phyloP scores from a whole-genome alignment of 2,329 filamentous ascomycete species.

The Pyrenochaeta sp. region DNA sequence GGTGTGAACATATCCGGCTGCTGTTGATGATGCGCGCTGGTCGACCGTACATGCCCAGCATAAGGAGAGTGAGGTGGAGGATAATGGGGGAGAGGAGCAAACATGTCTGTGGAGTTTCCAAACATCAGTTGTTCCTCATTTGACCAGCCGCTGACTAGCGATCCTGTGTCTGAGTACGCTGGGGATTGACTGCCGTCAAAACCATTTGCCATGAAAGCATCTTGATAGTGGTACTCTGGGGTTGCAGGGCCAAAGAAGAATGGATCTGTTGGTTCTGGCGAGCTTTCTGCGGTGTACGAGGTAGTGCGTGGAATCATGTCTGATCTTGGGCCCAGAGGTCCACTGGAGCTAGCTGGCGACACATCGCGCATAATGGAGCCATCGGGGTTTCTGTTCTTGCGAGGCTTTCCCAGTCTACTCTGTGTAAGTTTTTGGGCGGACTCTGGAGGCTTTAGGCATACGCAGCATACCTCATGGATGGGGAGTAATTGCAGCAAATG shows the following conservation, averaged over 20 bases:
- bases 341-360: slow-evolving; percentile 43
- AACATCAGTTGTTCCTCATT: slow-evolving; percentile 45
- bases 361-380: slow-evolving; percentile 46
- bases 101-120: slow-evolving; percentile 35
- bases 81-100: slow-evolving; percentile 37
- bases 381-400: slow-evolving; percentile 48
- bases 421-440: slow-evolving; percentile 23
- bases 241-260: slow-evolving; percentile 47
- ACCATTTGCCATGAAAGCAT: slow-evolving; percentile 36
- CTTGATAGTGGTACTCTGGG: slow-evolving; percentile 46
- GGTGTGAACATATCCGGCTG: slow-evolving; percentile 42
- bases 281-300: slow-evolving; percentile 43
- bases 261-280: slow-evolving; percentile 46
- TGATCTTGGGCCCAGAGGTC: slow-evolving; percentile 36
- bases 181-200: slow-evolving; percentile 47
- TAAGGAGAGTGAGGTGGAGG: slow-evolving; percentile 28
- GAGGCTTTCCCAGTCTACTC: slow-evolving; percentile 45
- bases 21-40: slow-evolving; percentile 44
- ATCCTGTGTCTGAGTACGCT: slow-evolving; percentile 41
- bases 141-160: slow-evolving; percentile 39
- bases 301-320: slow-evolving; percentile 44
- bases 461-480: slow-evolving; percentile 48
- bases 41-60: slow-evolving; percentile 34
- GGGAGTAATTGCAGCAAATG: slow-evolving; percentile 51
- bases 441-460: neutral